A percentile compares a stretch with the other conserved stretches of the same genome.
phyloP scores from a whole-genome alignment of 805 yeast genomes.

The Ogataea glucozyma region DNA sequence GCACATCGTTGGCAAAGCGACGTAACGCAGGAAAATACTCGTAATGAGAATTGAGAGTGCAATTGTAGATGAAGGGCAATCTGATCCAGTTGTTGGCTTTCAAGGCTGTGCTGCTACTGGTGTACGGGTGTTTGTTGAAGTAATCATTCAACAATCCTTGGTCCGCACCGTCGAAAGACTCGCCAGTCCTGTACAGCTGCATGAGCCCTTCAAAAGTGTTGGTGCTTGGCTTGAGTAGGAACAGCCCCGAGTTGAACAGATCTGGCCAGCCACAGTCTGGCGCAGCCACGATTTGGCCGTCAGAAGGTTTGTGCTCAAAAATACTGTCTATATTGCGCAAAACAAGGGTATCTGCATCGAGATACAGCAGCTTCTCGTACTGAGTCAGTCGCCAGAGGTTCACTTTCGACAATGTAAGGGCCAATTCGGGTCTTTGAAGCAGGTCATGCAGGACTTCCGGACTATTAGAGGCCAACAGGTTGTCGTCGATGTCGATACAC shows the following conservation, averaged over 20 bases:
- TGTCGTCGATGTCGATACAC: constrained; percentile 26
- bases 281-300: constrained; percentile 48
- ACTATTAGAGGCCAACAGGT: constrained; percentile 24
- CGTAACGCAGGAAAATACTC: constrained; percentile 38
- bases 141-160: constrained; percentile 85
- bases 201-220: constrained; percentile 44
- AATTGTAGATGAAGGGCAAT: constrained; percentile 81
- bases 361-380: constrained; percentile 52
- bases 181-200: constrained; percentile 27
- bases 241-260: constrained; percentile 79
- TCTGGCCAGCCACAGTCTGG: constrained; percentile 95
- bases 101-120: constrained; percentile 17
- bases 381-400: constrained; percentile 49
- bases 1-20: constrained; percentile 38
- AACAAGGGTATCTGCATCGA: constrained; percentile 60
- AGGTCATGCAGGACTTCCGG: constrained; percentile 20
- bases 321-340: constrained; percentile 38
- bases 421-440: constrained; percentile 34
- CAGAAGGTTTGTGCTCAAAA: constrained; percentile 27
- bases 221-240: constrained; percentile 56
- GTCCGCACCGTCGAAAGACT: constrained; percentile 83
- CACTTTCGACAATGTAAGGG: constrained; percentile 52
- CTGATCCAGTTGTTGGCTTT: constrained; percentile 55
- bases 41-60: constrained; percentile 51
- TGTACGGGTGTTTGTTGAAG: constrained; percentile 41